These are phyloP conservation scores for Prototheca wickerhamii DNA, from an alignment of 163 green algal species.

Conservation along the genomic window DNA sequence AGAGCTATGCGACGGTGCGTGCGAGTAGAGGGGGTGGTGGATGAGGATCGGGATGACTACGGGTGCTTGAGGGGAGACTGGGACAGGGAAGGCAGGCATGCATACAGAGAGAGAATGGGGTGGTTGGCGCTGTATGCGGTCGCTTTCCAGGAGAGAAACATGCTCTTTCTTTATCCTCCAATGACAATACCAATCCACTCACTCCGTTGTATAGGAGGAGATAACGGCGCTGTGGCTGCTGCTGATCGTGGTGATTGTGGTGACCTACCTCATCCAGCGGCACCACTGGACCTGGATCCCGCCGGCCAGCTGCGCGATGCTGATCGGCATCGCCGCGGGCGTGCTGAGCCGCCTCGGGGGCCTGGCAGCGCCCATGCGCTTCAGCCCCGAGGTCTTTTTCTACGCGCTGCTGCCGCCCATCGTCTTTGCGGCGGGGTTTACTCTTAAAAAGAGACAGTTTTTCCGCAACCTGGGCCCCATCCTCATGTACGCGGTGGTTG, in stretches of 20 bases:
- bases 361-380: constrained; percentile 33
- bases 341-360: constrained; percentile 20
- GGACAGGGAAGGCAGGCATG: too few species aligned
- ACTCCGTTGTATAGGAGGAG: constrained; percentile 32
- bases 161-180: too few species aligned
- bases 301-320: constrained; percentile 38
- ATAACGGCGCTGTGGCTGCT: constrained; percentile 45
- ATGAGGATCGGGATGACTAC: too few species aligned
- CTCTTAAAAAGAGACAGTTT: constrained; percentile 27
- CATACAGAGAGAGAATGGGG: too few species aligned
- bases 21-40: too few species aligned
- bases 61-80: too few species aligned
- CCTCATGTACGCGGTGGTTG: constrained; percentile 39
- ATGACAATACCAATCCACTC: too few species aligned
- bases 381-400: constrained; percentile 50
- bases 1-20: too few species aligned
- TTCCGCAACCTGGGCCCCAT: constrained; percentile 52
- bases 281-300: constrained; percentile 30
- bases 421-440: constrained; percentile 46
- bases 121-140: too few species aligned
- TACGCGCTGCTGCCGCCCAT: constrained; percentile 57
- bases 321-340: constrained; percentile 35
- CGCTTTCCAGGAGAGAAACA: too few species aligned
- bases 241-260: constrained; percentile 37
- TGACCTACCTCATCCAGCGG: constrained; percentile 48